Evolutionary conservation across 148 eudicot genomes (phyloP), one percentile per base, ranked within the genome.

Genomic region (Cornus kousa): DNA sequence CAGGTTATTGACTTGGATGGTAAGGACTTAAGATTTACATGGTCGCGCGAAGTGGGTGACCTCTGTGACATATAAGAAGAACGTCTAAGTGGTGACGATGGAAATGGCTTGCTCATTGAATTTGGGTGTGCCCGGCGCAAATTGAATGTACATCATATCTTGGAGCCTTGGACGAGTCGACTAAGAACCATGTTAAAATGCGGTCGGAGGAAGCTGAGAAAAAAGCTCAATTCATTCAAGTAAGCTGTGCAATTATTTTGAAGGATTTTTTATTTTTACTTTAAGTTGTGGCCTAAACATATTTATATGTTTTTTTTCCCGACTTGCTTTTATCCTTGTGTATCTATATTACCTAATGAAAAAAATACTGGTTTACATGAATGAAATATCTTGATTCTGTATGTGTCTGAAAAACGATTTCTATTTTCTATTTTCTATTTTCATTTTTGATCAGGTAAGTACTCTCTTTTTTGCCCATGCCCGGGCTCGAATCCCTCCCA

Each of bases 1-100:
- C 89, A 96, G 99, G 92, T 94, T 73, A 96, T 96, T 89, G 90
- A 89, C 78, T 95, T 96, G 73, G 98, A 95, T 72, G 94, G 92
- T 28, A 94, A 96, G 86, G 89, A 83, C 82, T 92, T 92, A 73
- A 91, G 88, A 80, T 96, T 96, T 80, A 91, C 95, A 48, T 94
- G 98, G 97, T 88, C 98, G 1, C 88, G 82, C 64, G 99, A 96
- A 82, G 77, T 79, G 72, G 91, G 90, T 64, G 88, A 86, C 74
- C 86, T 90, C 16, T 96, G 99, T 82, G 98, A 96, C 80, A 90
- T 92, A 62, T 96, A 96, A 60, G 98, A 96, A 84, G 98, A 96
- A 82, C 94, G 94, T 40, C 89, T 74, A 84, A 80, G 90, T 83
- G 93, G 93, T 71, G 99, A 92, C 79, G 94, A 87, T 88, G 95